phyloP scores from a whole-genome alignment of 176 grass and related monocot genomes.

The Puya raimondii region DNA sequence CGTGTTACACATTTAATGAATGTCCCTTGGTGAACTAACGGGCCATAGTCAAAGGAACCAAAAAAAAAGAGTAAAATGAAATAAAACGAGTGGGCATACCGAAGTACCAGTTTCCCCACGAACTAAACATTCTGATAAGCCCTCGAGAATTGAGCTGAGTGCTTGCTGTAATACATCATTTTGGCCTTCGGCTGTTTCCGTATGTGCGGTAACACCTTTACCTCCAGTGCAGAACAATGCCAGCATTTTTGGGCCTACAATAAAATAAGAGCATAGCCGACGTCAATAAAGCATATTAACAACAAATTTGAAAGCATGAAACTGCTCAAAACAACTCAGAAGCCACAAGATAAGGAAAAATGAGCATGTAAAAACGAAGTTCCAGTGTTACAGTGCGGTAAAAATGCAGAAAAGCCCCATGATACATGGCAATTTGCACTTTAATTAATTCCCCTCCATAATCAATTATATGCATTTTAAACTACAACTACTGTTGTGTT shows the following conservation, averaged over 20 bases:
- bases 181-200: constrained; percentile 28
- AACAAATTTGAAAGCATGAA: too few relatives aligned
- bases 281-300: neutral
- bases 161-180: constrained; percentile 31
- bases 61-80: neutral
- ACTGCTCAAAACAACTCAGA: too few relatives aligned
- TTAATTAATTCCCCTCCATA: too few relatives aligned
- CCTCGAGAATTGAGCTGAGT: constrained; percentile 54
- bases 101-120: constrained; percentile 38
- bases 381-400: too few relatives aligned
- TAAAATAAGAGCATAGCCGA: constrained; percentile 1
- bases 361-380: too few relatives aligned
- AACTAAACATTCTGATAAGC: constrained; percentile 59
- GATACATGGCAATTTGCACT: too few relatives aligned
- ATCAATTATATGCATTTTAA: neutral
- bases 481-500: neutral
- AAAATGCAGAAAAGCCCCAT: too few relatives aligned
- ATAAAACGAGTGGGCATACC: constrained; percentile 32
- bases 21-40: too few relatives aligned
- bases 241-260: constrained; percentile 55
- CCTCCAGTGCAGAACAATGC: constrained; percentile 49
- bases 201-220: constrained; percentile 29
- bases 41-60: neutral
- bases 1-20: too few relatives aligned
- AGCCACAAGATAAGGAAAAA: too few relatives aligned